Conservation (phyloP, 768 basidiomycete genomes). For the Collybia sordida region DNA sequence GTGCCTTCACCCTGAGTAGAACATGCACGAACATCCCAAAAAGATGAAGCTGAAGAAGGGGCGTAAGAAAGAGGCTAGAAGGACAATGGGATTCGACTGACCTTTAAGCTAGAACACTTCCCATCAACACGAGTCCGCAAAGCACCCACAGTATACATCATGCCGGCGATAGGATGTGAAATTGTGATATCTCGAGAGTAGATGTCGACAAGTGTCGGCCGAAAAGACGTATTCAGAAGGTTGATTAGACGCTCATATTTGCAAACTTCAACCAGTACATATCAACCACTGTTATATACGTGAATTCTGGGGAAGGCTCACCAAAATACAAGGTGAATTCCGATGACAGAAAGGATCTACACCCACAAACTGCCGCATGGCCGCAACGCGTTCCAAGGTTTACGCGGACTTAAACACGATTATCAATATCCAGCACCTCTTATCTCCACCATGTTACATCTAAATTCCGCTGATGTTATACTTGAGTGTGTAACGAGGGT, state of each 20-base stretch:
- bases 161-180: neutral
- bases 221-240: no score
- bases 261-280: no score
- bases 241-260: no score
- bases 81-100: neutral
- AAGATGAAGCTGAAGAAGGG: neutral
- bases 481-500: no score
- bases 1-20: no score
- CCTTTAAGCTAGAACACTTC: neutral
- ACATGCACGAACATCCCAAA: no score
- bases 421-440: neutral
- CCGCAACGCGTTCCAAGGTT: slow-evolving; percentile 1
- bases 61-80: neutral
- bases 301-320: no score
- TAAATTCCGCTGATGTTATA: neutral
- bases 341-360: no score
- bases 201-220: no score
- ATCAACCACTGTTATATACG: no score
- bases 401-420: neutral
- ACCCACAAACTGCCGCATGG: slow-evolving; percentile 3
- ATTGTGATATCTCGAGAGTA: neutral
- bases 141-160: neutral
- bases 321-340: no score
- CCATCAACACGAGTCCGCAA: slow-evolving; percentile 7
- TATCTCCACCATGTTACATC: neutral